A percentile compares a stretch with the other conserved stretches of the same genome.
Evolutionary conservation across 768 basidiomycete species (phyloP).

Genomic region (Calocybe cyanea): DNA sequence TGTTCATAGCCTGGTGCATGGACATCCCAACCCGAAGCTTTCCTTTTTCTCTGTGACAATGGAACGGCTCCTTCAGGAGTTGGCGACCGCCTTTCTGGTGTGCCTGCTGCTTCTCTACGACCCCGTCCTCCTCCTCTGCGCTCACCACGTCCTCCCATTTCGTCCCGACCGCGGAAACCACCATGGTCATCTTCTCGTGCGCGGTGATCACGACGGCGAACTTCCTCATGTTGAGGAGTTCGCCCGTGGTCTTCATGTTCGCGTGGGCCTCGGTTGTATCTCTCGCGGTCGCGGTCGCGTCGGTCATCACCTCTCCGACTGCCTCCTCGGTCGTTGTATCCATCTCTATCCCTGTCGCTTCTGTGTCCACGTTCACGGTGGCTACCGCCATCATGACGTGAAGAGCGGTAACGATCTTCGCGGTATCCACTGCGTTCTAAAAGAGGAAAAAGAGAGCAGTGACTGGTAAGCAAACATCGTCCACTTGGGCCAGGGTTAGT

Average conservation of each 20-base stretch:
- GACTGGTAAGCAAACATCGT: conserved; percentile 46
- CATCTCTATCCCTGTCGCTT: conserved; percentile 45
- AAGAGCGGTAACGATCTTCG: conserved; percentile 64
- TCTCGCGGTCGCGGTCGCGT: conserved; percentile 49
- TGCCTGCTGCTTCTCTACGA: conserved; percentile 54
- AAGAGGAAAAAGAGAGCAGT: conserved; percentile 40
- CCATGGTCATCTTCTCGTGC: conserved; percentile 42
- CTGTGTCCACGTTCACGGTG: conserved; percentile 45
- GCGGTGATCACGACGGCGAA: conserved; percentile 45
- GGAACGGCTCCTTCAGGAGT: conserved; percentile 84
- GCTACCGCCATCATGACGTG: conserved; percentile 55
- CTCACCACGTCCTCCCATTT: conserved; percentile 23
- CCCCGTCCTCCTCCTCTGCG: conserved; percentile 38
- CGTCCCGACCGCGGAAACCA: conserved; percentile 26
- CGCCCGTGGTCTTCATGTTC: conserved; percentile 46
- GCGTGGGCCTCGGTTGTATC: conserved; percentile 37
- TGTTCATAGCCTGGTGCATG: conserved; percentile 95
- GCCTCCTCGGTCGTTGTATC: conserved; percentile 39
- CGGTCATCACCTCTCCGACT: conserved; percentile 42
- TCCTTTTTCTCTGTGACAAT: conserved; percentile 81
- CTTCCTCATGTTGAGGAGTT: conserved; percentile 41
- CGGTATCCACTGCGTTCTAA: conserved; percentile 53
- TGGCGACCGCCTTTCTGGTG: conserved; percentile 80
- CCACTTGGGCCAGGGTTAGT: conserved; percentile 30
- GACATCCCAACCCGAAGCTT: conserved; percentile 95